A percentile compares a stretch with the other conserved stretches of the same genome.
These are phyloP conservation scores for Ricinus communis DNA, from an alignment of 345 rosid species.

Conservation along the genomic window DNA sequence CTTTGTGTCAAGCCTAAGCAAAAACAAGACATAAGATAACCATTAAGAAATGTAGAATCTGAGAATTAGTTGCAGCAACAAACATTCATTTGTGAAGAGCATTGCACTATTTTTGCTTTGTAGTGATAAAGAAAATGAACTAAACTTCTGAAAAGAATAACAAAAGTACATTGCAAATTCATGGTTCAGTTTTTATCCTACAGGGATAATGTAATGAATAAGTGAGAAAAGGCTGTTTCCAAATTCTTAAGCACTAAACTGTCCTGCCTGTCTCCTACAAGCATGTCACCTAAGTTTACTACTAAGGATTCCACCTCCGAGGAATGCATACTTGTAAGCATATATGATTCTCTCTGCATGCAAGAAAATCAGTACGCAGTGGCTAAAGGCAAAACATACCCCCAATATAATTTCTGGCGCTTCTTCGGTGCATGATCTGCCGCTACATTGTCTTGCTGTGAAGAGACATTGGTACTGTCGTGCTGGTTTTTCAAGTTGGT, in stretches of 20 bases:
- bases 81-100: background rate
- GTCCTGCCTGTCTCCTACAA: no score
- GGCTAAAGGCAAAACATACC: conserved; percentile 35
- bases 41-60: background rate
- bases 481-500: conserved; percentile 16
- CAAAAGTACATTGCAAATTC: background rate
- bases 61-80: background rate
- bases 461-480: conserved; percentile 17
- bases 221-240: background rate
- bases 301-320: background rate
- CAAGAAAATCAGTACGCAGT: background rate
- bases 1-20: conserved; percentile 61
- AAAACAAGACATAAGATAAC: background rate
- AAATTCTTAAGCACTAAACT: background rate
- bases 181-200: background rate
- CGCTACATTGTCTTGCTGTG: conserved; percentile 17
- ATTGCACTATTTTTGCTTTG: background rate
- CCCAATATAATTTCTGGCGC: conserved; percentile 69
- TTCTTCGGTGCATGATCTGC: conserved; percentile 31
- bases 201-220: background rate
- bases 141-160: background rate
- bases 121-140: background rate
- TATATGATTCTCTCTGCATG: background rate
- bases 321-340: background rate
- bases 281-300: background rate